These are phyloP conservation scores for Terfezia boudieri DNA, from an alignment of 495 filamentous ascomycete genomes.

Conservation along the genomic window DNA sequence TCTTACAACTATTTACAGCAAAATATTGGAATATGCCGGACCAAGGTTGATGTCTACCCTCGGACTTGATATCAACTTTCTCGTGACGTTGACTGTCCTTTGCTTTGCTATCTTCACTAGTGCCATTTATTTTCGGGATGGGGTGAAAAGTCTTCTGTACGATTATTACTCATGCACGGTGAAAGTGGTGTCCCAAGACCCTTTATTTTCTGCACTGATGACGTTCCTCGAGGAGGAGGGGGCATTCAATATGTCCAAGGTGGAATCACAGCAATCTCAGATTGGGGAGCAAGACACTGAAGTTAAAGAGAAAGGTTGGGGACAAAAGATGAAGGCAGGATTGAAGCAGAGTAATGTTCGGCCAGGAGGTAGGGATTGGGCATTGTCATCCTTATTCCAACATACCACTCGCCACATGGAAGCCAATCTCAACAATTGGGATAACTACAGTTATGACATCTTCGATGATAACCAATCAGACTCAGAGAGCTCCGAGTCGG, in stretches of 20 bases:
- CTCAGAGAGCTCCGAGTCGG: background rate
- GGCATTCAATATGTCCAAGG: background rate
- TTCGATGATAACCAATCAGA: too few relatives aligned
- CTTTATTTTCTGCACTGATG: slow-evolving; percentile 6
- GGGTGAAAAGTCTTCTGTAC: slow-evolving; percentile 4
- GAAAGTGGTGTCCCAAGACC: slow-evolving; percentile 8
- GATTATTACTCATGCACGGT: slow-evolving; percentile 9
- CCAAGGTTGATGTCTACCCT: background rate
- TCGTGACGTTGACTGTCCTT: background rate
- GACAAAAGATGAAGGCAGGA: background rate
- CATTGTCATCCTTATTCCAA: background rate
- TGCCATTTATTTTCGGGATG: background rate
- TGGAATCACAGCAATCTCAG: background rate
- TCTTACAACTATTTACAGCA: background rate
- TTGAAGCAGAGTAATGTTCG: background rate
- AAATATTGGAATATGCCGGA: background rate
- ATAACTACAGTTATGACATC: background rate
- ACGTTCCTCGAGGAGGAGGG: background rate
- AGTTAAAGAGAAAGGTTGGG: background rate
- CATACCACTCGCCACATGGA: background rate
- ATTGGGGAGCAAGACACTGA: too few relatives aligned
- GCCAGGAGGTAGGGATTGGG: background rate
- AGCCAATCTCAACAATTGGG: background rate
- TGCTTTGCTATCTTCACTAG: background rate
- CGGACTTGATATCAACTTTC: background rate